phyloP scores from a whole-genome alignment of 345 rosid genomes.

The Populus alba region DNA sequence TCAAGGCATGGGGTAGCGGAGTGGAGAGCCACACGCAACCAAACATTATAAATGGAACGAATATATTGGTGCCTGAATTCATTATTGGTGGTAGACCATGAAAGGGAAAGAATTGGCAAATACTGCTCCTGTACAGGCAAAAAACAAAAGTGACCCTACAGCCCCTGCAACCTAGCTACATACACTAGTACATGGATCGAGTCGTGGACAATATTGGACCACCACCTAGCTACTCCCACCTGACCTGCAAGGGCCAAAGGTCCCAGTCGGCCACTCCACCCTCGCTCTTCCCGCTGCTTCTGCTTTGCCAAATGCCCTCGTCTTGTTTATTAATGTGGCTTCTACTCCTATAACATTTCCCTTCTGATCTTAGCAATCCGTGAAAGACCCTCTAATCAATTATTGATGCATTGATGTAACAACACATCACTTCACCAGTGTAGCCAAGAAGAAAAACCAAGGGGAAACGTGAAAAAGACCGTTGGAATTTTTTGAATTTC shows the following conservation, averaged over 20 bases:
- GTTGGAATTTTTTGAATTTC: constrained; percentile 48
- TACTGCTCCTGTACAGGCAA: too few species aligned
- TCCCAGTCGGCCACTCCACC: neutral
- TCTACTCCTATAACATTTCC: neutral
- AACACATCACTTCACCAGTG: neutral
- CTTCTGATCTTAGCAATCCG: neutral
- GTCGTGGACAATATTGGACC: neutral
- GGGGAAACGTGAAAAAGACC: constrained; percentile 12
- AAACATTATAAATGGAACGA: neutral
- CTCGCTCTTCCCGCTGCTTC: neutral
- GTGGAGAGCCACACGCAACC: too few species aligned
- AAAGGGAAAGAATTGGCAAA: too few species aligned
- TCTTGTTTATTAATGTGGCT: neutral
- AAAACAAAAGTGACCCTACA: neutral
- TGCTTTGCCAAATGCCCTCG: neutral
- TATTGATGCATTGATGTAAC: neutral
- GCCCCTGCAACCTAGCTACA: neutral
- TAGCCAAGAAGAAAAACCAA: neutral
- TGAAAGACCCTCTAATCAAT: neutral
- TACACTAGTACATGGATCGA: neutral
- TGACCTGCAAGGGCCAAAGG: neutral
- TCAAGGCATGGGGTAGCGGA: too few species aligned
- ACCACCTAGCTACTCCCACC: neutral
- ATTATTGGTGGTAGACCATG: neutral
- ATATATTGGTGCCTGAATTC: neutral